These are phyloP conservation scores for Naematelia aurantialba DNA, from an alignment of 768 basidiomycete species.

Conservation along the genomic window DNA sequence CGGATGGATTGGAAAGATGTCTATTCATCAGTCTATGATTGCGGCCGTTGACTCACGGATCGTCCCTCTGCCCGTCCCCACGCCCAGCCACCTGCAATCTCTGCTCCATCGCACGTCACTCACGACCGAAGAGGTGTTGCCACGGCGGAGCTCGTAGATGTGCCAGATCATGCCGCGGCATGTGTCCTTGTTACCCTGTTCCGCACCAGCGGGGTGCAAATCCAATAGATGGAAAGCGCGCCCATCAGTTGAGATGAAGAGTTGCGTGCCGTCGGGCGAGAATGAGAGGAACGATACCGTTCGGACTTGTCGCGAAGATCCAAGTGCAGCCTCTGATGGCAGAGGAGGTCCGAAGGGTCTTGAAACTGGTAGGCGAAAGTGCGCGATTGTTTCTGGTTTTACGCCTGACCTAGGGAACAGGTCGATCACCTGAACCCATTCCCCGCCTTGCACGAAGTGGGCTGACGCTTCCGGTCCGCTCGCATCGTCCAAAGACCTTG, in stretches of 20 bases:
- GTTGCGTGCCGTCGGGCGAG: constrained; percentile 29
- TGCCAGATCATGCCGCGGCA: constrained; percentile 53
- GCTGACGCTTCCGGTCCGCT: constrained; percentile 11
- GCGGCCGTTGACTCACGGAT: constrained; percentile 44
- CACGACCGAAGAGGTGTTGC: constrained; percentile 65
- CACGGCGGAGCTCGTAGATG: constrained; percentile 67
- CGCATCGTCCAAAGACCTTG: constrained; percentile 17
- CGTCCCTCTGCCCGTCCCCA: constrained; percentile 57
- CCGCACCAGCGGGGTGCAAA: constrained; percentile 24
- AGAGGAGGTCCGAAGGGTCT: constrained; percentile 4
- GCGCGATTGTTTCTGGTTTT: constrained; percentile 21
- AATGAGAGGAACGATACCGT: constrained; percentile 27
- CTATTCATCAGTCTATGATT: constrained; percentile 49
- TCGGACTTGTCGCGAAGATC: neutral
- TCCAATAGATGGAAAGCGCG: constrained; percentile 34
- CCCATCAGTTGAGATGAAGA: constrained; percentile 36
- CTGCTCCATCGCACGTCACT: constrained; percentile 58
- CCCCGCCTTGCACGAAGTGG: constrained; percentile 7
- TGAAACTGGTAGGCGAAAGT: constrained; percentile 35
- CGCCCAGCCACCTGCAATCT: constrained; percentile 66
- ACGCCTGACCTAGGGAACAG: constrained; percentile 12
- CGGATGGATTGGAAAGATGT: constrained; percentile 73
- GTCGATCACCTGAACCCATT: constrained; percentile 43
- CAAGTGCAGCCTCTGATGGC: neutral
- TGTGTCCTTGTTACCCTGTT: neutral